Percentiles rank a stretch among this genome's conserved stretches.
Conservation (phyloP, 2,329 filamentous ascomycete genomes). For the Sclerotinia sclerotiorum region DNA sequence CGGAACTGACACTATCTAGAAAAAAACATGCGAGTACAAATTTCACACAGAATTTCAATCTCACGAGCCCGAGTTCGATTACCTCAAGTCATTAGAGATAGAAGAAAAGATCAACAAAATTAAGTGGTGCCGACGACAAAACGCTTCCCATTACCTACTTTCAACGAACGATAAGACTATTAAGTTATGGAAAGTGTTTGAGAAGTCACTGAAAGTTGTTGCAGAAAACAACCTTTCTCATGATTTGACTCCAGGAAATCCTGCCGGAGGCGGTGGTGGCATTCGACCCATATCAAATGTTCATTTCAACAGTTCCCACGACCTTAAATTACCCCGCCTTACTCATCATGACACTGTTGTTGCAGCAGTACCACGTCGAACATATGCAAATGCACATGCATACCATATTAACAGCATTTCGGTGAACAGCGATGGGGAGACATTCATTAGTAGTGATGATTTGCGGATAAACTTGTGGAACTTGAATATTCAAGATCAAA, state of each 20-base stretch:
- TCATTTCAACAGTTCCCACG: constrained; percentile 75
- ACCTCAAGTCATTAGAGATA: constrained; percentile 97
- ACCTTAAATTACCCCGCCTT: constrained; percentile 90
- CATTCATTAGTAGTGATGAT: constrained; percentile 98
- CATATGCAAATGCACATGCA: constrained; percentile 96
- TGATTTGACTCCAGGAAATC: constrained; percentile 78
- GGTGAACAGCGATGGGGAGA: constrained; percentile 99
- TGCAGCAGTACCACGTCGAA: constrained; percentile 90
- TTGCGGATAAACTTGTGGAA: constrained; percentile 98
- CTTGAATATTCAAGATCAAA: constrained; percentile 97
- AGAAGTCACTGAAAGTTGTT: constrained; percentile 98
- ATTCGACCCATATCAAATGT: constrained; percentile 69
- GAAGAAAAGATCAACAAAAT: constrained; percentile 99
- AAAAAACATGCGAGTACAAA: constrained; percentile 99
- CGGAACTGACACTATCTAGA: constrained; percentile 56
- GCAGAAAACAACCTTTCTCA: constrained; percentile 98
- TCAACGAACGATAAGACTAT: constrained; percentile 99
- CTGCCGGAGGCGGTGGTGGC: constrained; percentile 70
- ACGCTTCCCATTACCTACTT: constrained; percentile 95
- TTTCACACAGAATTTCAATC: constrained; percentile 99
- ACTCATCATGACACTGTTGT: constrained; percentile 99
- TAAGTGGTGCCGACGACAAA: constrained; percentile 98
- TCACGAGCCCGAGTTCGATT: constrained; percentile 98
- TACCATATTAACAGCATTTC: constrained; percentile 99
- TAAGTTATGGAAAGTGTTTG: constrained; percentile 99